Conservation (phyloP, 2,329 filamentous ascomycete genomes). For the Paracamarosporium sp. region DNA sequence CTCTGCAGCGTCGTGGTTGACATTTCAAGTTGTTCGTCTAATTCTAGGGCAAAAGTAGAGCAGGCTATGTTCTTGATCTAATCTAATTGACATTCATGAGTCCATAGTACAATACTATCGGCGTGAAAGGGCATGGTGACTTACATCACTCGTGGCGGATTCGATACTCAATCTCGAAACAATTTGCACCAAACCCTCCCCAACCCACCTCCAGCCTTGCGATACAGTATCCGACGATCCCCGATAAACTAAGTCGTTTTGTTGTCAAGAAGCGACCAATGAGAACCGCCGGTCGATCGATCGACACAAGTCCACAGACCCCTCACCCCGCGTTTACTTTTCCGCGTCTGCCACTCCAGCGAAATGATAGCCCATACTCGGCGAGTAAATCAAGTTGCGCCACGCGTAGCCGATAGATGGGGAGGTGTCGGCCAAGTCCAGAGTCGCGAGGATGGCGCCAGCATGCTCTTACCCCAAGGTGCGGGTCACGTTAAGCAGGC, state of each 20-base stretch:
- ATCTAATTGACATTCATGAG: background rate
- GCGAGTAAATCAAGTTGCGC: constrained; percentile 1
- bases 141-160: too few species aligned
- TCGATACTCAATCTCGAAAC: too few species aligned
- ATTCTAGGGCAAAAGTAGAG: too few species aligned
- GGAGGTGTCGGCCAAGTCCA: constrained; percentile 13
- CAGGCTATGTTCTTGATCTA: too few species aligned
- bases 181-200: too few species aligned
- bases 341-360: constrained; percentile 20
- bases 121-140: constrained; percentile 17
- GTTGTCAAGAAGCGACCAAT: background rate
- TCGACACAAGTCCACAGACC: background rate
- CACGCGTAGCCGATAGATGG: constrained; percentile 14
- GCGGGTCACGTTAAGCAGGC: constrained; percentile 28
- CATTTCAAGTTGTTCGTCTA: too few species aligned
- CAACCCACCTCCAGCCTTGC: background rate
- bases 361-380: constrained; percentile 17
- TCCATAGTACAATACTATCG: background rate
- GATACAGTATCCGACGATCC: background rate
- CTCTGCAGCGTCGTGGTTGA: background rate
- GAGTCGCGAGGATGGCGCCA: constrained; percentile 1
- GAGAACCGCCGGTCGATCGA: background rate
- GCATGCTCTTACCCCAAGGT: background rate
- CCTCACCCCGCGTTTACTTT: constrained; percentile 27
- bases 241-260: background rate